Conservation (phyloP, 129 eudicot species). For the Logfia minima region DNA sequence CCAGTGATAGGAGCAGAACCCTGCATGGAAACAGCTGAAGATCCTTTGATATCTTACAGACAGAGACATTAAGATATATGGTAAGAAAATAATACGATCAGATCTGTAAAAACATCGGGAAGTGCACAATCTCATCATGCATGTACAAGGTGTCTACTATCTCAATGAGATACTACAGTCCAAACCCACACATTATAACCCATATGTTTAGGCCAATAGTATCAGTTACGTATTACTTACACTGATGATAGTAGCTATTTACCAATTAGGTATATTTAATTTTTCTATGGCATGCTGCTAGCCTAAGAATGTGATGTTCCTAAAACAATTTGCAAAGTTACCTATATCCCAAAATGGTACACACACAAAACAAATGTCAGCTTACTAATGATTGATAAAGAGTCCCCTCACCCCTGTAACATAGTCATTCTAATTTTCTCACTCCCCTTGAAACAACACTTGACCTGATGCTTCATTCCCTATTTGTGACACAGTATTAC, state of each 20-base stretch:
- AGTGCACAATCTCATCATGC: not conserved
- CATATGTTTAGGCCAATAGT: too few relatives aligned
- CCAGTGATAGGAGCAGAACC: constrained; percentile 78
- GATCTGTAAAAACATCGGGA: not conserved
- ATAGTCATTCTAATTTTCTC: constrained; percentile 8
- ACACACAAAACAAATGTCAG: not conserved
- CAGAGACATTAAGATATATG: not conserved
- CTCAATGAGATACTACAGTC: not conserved
- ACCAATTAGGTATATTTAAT: not conserved
- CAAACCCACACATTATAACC: not conserved
- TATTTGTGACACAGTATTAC: not conserved
- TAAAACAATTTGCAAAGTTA: not conserved
- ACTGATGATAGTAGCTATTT: not conserved
- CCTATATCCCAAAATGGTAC: not conserved
- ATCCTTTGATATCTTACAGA: constrained; percentile 22
- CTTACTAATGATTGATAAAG: constrained; percentile 1
- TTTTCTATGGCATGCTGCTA: not conserved
- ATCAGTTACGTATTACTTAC: not conserved
- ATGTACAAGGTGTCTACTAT: not conserved
- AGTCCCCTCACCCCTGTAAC: not conserved
- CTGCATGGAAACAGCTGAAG: constrained; percentile 40
- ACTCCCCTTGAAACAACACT: not conserved
- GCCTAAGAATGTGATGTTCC: not conserved
- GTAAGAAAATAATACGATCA: constrained; percentile 9
- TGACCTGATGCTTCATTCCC: not conserved